Conservation (phyloP, 257 asterid genomes). For the Ophiorrhiza pumila region DNA sequence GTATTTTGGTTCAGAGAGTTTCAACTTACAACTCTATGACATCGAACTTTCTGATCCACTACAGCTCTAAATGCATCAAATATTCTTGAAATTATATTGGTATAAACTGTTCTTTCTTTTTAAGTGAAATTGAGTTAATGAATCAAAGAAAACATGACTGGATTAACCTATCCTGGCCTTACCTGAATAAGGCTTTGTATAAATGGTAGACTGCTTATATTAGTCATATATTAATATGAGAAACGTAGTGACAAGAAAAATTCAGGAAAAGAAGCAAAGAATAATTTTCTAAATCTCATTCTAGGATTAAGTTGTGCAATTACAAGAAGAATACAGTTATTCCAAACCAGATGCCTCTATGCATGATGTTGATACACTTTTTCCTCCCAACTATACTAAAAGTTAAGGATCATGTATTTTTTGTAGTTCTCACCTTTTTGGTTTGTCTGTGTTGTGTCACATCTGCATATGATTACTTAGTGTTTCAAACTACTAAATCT, state of each 20-base stretch:
- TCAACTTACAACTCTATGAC: background rate
- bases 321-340: too few species aligned
- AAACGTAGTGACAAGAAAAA: background rate
- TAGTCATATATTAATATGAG: too few species aligned
- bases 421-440: background rate
- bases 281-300: background rate
- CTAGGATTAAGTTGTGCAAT: background rate
- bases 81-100: background rate
- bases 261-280: too few species aligned
- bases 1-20: background rate
- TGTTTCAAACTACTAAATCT: background rate
- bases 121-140: too few species aligned
- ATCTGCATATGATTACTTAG: background rate
- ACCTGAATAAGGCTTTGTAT: background rate
- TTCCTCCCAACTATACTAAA: too few species aligned
- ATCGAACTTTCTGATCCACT: background rate
- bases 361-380: too few species aligned
- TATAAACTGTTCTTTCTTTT: too few species aligned
- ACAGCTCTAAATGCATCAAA: background rate
- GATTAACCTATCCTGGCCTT: too few species aligned
- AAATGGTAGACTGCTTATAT: background rate
- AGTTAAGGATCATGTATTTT: background rate
- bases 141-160: too few species aligned
- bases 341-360: too few species aligned
- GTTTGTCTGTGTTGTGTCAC: background rate